Base-by-base conservation (phyloP, 805 yeast species). In the Schwanniomyces polymorphus region DNA sequence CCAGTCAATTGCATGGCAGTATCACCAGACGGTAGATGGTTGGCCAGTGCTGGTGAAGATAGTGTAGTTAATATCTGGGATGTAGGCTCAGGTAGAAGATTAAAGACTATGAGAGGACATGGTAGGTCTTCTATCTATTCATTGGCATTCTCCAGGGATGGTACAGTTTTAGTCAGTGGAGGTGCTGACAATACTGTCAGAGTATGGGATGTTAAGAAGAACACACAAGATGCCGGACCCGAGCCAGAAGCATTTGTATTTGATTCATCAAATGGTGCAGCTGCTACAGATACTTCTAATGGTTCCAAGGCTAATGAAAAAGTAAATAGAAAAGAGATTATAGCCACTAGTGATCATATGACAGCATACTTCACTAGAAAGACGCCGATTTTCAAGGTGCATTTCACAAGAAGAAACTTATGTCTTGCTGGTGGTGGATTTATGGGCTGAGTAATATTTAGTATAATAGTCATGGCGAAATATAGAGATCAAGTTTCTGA, bases 1-100 rank as follows among this genome's bases (percentile, higher is more conserved):
- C 86, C 97, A 1, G 81, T 94, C 18, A 86, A 88, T 52, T 79
- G 91, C 16, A 72, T 89, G 54, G 91, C 96, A 0, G 96, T 90
- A 7, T 86, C 97, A 1, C 98, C 98, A 0, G 97, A 94, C 72
- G 99, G 99, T 3, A 78, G 97, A 60, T 88, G 97, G 92, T 72
- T 94, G 47, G 97, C 98, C 4, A 82, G 91, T 47, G 97, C 96
- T 2, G 96, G 97, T 45, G 97, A 91, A 61, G 98, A 94, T 64
- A 83, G 91, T 38, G 79, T 86, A 8, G 87, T 94, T 29, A 86
- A 86, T 61, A 77, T 94, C 34, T 94, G 97, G 96, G 99, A 94
- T 70, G 83, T 88, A 46, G 96, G 97, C 2, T 80, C 91, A 2
- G 98, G 98, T 18, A 79, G 96, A 54, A 74, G 91, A 43, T 72